Base-by-base conservation (phyloP, 352 stramenopile genomes). In the Phytophthora tubulina region DNA sequence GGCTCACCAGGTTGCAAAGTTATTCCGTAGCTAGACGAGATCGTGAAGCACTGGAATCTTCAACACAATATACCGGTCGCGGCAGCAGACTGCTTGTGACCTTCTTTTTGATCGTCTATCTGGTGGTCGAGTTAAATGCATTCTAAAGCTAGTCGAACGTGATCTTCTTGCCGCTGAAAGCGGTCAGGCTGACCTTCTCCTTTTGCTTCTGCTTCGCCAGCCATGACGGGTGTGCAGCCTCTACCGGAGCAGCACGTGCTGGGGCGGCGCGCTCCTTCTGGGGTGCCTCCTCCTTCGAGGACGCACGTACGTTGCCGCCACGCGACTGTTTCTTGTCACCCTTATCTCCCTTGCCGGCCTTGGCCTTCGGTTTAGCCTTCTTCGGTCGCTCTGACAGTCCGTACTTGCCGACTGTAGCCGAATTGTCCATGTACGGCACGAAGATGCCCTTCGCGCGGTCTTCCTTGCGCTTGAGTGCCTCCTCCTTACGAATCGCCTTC, bases 1-100 rank as follows among this genome's bases (percentile, higher is more conserved):
- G 42, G 87, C 84, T n/a, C 89, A 96, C 75, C 89, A 94, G 75
- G 84, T 96, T 72, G 89, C 89, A 41, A 89, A 94, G 71, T 89
- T 96, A 80, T 91, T 96, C 55, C 87, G 86, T 49, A 75, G 53
- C 39, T 90, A 86, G 55, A 70, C 27, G 32, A 41, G 14, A 41
- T 48, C 35, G 61, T 27, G 59, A 52, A 60, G 30, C 15, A 46
- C 51, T 35, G 17, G 35, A 54, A 60, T 11, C 8, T 59, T 41
- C 13, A 70, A 66, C 52, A 71, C 42, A 74, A 73, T 73, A 69
- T 69, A 73, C 58, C 13, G 66, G 51, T 31, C 11, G 2, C 38
- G 59, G 58, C 50, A 45, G 33, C 57, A 73, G 17, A 63, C 50
- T 59, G 59, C 67, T 33, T 44, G n/a, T 27, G 38, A 14, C 45